A percentile compares a stretch with the other conserved stretches of the same genome.
phyloP scores from a whole-genome alignment of 257 asterid species.

The Solanum pinnatisectum region DNA sequence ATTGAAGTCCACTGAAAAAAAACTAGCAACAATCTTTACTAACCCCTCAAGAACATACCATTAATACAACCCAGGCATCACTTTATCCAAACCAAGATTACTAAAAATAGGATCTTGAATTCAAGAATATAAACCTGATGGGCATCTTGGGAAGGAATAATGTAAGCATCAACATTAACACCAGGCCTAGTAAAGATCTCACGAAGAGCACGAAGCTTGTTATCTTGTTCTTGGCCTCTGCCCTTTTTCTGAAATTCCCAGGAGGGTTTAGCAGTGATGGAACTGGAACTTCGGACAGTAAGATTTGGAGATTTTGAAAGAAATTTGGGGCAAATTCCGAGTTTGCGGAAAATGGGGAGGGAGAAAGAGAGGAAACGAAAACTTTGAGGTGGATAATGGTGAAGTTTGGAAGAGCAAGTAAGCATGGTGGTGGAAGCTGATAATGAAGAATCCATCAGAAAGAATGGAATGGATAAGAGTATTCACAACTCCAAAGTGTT shows the following conservation, averaged over 20 bases:
- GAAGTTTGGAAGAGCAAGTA: constrained; percentile 27
- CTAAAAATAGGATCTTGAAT: not conserved
- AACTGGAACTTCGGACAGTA: constrained; percentile 32
- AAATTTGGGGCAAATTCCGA: constrained; percentile 24
- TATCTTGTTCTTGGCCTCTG: constrained; percentile 32
- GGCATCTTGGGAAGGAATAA: constrained; percentile 95
- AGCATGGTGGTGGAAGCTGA: constrained; percentile 29
- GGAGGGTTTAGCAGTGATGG: constrained; percentile 82
- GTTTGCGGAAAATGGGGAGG: constrained; percentile 30
- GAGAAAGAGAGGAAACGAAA: constrained; percentile 23
- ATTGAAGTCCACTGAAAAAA: not conserved
- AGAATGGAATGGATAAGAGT: not conserved
- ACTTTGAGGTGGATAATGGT: constrained; percentile 19
- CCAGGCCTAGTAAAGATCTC: constrained; percentile 59
- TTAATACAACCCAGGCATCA: not conserved
- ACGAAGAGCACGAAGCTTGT: constrained; percentile 62
- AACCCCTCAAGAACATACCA: not conserved
- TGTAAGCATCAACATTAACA: constrained; percentile 73
- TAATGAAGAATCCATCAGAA: constrained; percentile 17
- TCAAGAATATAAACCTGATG: constrained; percentile 54
- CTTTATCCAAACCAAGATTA: not conserved
- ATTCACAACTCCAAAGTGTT: not conserved
- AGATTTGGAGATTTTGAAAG: constrained; percentile 14
- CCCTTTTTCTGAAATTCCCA: constrained; percentile 57
- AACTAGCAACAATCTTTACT: not conserved